Percentiles rank a stretch among this genome's conserved stretches.
phyloP scores from a whole-genome alignment of 2,329 filamentous ascomycete species.

The Metarhizium brunneum region DNA sequence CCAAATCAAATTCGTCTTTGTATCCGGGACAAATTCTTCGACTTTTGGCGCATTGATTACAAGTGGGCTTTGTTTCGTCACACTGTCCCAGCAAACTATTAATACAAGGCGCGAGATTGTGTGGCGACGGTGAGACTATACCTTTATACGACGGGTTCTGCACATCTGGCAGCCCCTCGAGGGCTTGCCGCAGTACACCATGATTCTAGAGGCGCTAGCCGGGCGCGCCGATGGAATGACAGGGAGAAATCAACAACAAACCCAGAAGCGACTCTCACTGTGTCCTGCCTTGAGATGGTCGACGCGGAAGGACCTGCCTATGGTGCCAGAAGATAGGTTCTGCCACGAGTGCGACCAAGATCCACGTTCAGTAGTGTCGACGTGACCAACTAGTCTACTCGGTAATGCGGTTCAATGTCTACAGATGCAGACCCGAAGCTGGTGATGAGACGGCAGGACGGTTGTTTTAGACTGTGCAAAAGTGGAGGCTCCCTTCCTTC shows the following conservation, averaged over 20 bases:
- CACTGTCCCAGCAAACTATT: constrained; percentile 34
- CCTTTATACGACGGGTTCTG: constrained; percentile 64
- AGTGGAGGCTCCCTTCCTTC: too few relatives aligned
- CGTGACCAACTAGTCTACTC: not conserved
- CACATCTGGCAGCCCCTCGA: constrained; percentile 67
- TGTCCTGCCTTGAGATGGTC: not conserved
- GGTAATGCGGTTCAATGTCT: not conserved
- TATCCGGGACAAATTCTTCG: constrained; percentile 57
- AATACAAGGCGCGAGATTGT: not conserved
- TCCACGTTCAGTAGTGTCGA: not conserved
- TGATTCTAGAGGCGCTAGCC: constrained; percentile 21
- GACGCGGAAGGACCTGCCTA: not conserved
- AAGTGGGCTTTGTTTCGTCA: constrained; percentile 58
- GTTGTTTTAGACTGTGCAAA: too few relatives aligned
- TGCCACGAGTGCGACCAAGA: not conserved
- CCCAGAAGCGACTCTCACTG: not conserved
- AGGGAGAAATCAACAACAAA: not conserved
- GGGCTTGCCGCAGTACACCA: constrained; percentile 59
- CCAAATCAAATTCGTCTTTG: constrained; percentile 61
- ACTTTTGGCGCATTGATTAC: constrained; percentile 56
- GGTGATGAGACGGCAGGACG: not conserved
- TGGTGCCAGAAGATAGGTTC: not conserved
- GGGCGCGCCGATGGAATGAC: not conserved
- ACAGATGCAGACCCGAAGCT: not conserved
- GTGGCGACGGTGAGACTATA: constrained; percentile 19